Percentiles rank a stretch among this genome's conserved stretches.
Conservation (phyloP, 148 eudicot genomes). For the Rhododendron ovatum region DNA sequence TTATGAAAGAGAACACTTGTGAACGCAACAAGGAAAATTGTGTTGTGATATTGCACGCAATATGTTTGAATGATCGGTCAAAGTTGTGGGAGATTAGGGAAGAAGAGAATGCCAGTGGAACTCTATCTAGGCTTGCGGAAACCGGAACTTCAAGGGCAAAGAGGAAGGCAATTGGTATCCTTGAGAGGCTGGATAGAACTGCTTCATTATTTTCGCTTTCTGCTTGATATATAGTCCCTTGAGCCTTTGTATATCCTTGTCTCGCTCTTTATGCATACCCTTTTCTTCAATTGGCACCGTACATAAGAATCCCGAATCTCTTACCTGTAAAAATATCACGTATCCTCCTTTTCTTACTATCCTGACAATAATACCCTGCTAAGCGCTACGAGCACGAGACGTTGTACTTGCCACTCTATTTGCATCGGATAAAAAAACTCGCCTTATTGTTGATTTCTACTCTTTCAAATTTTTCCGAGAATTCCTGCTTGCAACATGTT, state of each 20-base stretch:
- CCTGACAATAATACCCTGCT: not conserved
- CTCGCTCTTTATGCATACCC: not conserved
- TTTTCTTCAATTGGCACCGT: not conserved
- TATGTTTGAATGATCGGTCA: slow-evolving; percentile 14
- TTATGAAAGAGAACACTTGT: slow-evolving; percentile 14
- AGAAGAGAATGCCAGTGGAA: slow-evolving; percentile 19
- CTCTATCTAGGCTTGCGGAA: slow-evolving; percentile 14
- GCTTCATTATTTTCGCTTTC: slow-evolving; percentile 4
- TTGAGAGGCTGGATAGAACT: slow-evolving; percentile 23
- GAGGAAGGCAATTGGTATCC: slow-evolving; percentile 31
- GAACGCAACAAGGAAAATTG: slow-evolving; percentile 22
- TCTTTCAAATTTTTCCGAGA: not conserved
- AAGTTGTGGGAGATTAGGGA: slow-evolving; percentile 15
- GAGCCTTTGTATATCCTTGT: not conserved
- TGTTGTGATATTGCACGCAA: slow-evolving; percentile 13
- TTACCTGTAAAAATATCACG: not conserved
- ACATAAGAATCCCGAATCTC: not conserved
- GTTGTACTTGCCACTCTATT: not conserved
- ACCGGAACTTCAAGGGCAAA: slow-evolving; percentile 32
- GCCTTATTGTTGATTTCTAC: not conserved
- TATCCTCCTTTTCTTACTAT: not conserved
- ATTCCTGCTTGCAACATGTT: not conserved
- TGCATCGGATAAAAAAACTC: not conserved
- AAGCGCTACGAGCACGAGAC: not conserved
- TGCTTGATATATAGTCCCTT: not conserved